Evolutionary conservation across 768 basidiomycete species (phyloP).

Genomic region (Xanthoconium stramineum): DNA sequence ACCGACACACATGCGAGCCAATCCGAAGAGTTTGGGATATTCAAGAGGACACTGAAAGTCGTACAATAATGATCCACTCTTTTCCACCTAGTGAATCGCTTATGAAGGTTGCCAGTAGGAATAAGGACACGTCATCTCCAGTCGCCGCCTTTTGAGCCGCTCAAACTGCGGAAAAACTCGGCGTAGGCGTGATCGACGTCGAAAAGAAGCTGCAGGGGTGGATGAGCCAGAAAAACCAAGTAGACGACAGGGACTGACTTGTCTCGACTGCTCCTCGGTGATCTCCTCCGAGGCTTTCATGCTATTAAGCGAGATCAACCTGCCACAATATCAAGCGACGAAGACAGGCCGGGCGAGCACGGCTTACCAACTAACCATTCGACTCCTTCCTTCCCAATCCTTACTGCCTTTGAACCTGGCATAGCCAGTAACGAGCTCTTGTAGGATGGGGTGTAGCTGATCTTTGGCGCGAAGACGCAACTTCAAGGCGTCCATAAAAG

Average conservation of each 20-base stretch:
- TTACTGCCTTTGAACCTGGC: conserved; percentile 92
- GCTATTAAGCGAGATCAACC: conserved; percentile 93
- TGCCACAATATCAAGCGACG: conserved; percentile 24
- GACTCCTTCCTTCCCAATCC: conserved; percentile 93
- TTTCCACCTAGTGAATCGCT: no score
- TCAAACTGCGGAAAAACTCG: conserved; percentile 83
- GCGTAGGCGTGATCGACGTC: conserved; percentile 96
- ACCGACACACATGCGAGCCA: no score
- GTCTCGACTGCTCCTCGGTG: conserved; percentile 90
- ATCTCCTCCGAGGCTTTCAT: conserved; percentile 98
- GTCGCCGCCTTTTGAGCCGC: conserved; percentile 36
- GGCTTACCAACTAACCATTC: conserved; percentile 85
- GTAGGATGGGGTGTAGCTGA: conserved; percentile 89
- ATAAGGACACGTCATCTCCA: conserved; percentile 15
- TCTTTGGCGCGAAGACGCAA: conserved; percentile 94
- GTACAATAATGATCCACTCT: no score
- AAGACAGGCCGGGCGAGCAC: background rate
- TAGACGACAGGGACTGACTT: conserved; percentile 45
- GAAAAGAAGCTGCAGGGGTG: conserved; percentile 68
- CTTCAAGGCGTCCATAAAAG: conserved; percentile 97
- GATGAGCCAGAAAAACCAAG: background rate
- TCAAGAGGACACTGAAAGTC: no score
- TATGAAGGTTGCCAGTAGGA: no score
- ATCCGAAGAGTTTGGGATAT: no score
- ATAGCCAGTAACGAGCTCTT: conserved; percentile 93